Evolutionary conservation across 2,329 filamentous ascomycete genomes (phyloP).

Genomic region (Sodiomyces alkalinus): DNA sequence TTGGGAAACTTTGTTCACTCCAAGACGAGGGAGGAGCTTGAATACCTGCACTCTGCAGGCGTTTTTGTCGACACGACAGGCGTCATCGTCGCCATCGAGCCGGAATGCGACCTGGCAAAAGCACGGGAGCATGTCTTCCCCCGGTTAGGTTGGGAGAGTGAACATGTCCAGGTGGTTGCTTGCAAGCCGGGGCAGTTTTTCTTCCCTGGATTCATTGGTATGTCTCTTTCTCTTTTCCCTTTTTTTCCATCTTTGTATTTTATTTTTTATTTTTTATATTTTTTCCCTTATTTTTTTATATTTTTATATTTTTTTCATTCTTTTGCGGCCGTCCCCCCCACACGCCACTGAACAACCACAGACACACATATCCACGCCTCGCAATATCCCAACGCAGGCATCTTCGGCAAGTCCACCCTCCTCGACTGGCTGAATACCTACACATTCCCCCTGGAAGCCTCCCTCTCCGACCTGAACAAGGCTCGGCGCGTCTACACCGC

Average conservation of each 20-base stretch:
- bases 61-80: conserved; percentile 34
- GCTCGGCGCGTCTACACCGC: conserved; percentile 62
- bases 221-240: conserved; percentile 11
- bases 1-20: conserved; percentile 41
- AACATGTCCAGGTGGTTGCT: conserved; percentile 21
- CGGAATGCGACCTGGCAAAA: conserved; percentile 14
- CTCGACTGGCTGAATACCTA: conserved; percentile 89
- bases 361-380: conserved; percentile 93
- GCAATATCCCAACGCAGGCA: conserved; percentile 85
- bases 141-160: conserved; percentile 28
- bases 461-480: conserved; percentile 45
- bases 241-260: neutral
- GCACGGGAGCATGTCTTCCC: conserved; percentile 19
- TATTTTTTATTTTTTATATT: no score
- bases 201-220: conserved; percentile 72
- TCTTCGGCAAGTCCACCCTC: conserved; percentile 87
- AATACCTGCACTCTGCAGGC: conserved; percentile 34
- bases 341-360: conserved; percentile 17
- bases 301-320: neutral
- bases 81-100: conserved; percentile 33
- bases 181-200: conserved; percentile 49
- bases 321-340: neutral
- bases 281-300: no score
- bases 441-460: conserved; percentile 84
- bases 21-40: conserved; percentile 28